phyloP scores from a whole-genome alignment of 148 eudicot genomes.

The Rheum nobile region DNA sequence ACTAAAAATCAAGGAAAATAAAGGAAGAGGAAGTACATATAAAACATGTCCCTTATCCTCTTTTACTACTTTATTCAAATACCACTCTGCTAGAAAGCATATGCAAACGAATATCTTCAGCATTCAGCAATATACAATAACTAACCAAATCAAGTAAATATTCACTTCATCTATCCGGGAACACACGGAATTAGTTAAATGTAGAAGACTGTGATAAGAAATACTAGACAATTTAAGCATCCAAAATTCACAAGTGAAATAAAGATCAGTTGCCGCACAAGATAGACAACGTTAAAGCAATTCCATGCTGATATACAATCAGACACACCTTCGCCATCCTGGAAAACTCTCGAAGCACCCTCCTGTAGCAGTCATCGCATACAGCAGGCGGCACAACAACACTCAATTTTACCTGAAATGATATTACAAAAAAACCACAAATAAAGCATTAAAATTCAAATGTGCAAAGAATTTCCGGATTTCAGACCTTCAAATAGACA shows the following conservation, averaged over 20 bases:
- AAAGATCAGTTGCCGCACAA: neutral
- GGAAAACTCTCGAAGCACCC: constrained; percentile 50
- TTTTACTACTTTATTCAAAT: neutral
- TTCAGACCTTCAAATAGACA: neutral
- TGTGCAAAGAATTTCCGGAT: neutral
- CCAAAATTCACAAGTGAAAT: neutral
- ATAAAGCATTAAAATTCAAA: neutral
- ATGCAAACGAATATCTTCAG: neutral
- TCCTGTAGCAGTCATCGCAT: constrained; percentile 71
- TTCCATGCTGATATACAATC: neutral
- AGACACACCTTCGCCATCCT: constrained; percentile 65
- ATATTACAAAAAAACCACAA: neutral
- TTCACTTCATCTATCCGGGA: neutral
- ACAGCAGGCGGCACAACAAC: constrained; percentile 80
- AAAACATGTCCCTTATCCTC: neutral
- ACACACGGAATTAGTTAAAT: neutral
- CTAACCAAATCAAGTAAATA: neutral
- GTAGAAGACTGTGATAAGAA: neutral
- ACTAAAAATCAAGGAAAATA: neutral
- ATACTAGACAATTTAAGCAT: neutral
- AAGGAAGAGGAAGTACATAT: neutral
- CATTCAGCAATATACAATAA: neutral
- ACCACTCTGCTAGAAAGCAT: neutral
- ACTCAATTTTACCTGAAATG: constrained; percentile 63
- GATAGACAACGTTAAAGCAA: neutral